phyloP scores from a whole-genome alignment of 139 green algal species.

The Coelastrella sp. region DNA sequence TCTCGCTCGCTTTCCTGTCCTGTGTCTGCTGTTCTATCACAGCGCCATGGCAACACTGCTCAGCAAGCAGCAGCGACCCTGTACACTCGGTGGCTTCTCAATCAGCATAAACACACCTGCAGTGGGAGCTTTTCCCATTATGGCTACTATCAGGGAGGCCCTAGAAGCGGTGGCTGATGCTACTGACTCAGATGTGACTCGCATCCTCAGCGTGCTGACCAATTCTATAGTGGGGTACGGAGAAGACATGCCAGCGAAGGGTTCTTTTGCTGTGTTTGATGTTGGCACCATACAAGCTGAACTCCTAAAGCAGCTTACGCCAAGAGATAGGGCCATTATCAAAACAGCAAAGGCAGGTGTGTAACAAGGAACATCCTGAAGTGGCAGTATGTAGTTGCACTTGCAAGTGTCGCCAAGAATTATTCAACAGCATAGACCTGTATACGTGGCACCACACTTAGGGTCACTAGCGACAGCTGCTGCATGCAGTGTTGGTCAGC shows the following conservation, averaged over 20 bases:
- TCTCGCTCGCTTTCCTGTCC: too few species aligned
- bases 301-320: not conserved
- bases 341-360: not conserved
- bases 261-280: not conserved
- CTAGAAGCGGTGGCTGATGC: not conserved
- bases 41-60: too few species aligned
- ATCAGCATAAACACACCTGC: not conserved
- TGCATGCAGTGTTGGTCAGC: too few species aligned
- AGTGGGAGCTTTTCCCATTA: not conserved
- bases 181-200: not conserved
- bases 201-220: not conserved
- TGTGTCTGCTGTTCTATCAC: too few species aligned
- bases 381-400: not conserved
- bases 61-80: too few species aligned
- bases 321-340: not conserved
- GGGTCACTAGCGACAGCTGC: not conserved
- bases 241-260: not conserved
- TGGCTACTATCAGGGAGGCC: not conserved
- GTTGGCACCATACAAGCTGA: not conserved
- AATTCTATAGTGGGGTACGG: not conserved
- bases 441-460: not conserved
- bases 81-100: too few species aligned
- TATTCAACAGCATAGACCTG: not conserved
- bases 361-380: not conserved
- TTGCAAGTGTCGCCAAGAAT: not conserved